These are phyloP conservation scores for Elongisporangium anandrum DNA, from an alignment of 352 stramenopile species.

Conservation along the genomic window DNA sequence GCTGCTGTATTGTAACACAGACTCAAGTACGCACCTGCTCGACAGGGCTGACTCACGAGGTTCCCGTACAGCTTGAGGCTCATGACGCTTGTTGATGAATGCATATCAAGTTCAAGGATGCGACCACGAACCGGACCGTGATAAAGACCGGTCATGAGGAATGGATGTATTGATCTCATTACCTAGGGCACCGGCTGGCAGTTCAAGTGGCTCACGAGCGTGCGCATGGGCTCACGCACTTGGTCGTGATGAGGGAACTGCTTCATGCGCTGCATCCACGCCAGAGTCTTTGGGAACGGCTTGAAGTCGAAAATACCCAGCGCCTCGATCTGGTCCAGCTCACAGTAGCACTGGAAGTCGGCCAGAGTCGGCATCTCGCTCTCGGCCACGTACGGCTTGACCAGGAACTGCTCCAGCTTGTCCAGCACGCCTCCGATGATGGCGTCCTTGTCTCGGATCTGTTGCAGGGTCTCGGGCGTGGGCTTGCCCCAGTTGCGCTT, in stretches of 20 bases:
- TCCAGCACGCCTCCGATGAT: conserved; percentile 21
- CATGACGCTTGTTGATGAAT: conserved; percentile 1
- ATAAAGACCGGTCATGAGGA: neutral
- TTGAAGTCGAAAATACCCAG: conserved; percentile 35
- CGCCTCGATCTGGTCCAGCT: conserved; percentile 30
- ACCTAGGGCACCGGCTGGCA: neutral
- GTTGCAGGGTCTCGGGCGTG: conserved; percentile 7
- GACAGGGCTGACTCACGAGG: conserved; percentile 11
- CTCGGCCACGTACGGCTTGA: conserved; percentile 25
- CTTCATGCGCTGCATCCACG: conserved; percentile 34
- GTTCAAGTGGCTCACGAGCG: conserved; percentile 11
- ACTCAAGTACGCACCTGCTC: neutral
- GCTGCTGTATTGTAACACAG: neutral
- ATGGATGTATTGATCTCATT: neutral
- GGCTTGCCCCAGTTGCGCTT: conserved; percentile 12
- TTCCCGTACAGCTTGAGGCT: conserved; percentile 16
- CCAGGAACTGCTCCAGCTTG: conserved; percentile 40
- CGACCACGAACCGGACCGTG: neutral
- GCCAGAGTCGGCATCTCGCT: conserved; percentile 20
- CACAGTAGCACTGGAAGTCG: conserved; percentile 29
- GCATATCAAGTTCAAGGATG: neutral
- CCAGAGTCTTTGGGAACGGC: conserved; percentile 26
- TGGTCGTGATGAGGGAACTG: conserved; percentile 36
- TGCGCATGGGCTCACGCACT: conserved; percentile 21
- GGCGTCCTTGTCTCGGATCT: conserved; percentile 9